Conservation (phyloP, 2,329 filamentous ascomycete genomes). For the Graphiopsis chlorocephala region DNA sequence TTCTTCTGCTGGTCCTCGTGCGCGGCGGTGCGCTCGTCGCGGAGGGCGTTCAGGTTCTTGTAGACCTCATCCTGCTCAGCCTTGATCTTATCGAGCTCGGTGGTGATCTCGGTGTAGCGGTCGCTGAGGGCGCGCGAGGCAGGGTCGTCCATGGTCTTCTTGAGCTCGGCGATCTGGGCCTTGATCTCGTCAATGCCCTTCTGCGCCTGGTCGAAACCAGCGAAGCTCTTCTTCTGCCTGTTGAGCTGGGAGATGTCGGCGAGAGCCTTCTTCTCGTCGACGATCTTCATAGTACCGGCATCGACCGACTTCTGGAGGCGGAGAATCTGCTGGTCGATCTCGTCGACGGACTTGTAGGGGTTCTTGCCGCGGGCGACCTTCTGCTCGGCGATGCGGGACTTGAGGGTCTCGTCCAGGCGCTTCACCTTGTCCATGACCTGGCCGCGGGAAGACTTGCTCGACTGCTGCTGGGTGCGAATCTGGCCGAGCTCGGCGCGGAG, state of each 20-base stretch:
- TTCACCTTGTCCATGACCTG: constrained; percentile 87
- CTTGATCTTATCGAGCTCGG: constrained; percentile 86
- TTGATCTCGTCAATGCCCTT: constrained; percentile 87
- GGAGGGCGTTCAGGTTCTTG: constrained; percentile 80
- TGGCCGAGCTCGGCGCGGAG: constrained; percentile 76
- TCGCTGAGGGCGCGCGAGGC: constrained; percentile 86
- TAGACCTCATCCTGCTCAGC: constrained; percentile 86
- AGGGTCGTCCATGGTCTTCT: constrained; percentile 85
- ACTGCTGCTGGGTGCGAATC: constrained; percentile 83
- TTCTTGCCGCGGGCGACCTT: constrained; percentile 80
- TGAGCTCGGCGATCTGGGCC: constrained; percentile 81
- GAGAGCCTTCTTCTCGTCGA: constrained; percentile 94
- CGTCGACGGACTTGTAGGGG: constrained; percentile 81
- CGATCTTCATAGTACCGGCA: constrained; percentile 85
- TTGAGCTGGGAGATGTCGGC: constrained; percentile 76
- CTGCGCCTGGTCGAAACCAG: constrained; percentile 76
- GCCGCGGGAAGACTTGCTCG: constrained; percentile 77
- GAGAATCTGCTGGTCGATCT: constrained; percentile 80
- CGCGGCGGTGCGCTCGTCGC: constrained; percentile 80
- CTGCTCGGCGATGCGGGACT: constrained; percentile 79
- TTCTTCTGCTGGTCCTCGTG: constrained; percentile 85
- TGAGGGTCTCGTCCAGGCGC: constrained; percentile 83
- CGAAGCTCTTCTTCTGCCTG: constrained; percentile 89
- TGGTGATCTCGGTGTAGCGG: constrained; percentile 78
- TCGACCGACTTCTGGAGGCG: constrained; percentile 82